Base-by-base conservation (phyloP, 805 yeast genomes). In the Candida chauliodis region DNA sequence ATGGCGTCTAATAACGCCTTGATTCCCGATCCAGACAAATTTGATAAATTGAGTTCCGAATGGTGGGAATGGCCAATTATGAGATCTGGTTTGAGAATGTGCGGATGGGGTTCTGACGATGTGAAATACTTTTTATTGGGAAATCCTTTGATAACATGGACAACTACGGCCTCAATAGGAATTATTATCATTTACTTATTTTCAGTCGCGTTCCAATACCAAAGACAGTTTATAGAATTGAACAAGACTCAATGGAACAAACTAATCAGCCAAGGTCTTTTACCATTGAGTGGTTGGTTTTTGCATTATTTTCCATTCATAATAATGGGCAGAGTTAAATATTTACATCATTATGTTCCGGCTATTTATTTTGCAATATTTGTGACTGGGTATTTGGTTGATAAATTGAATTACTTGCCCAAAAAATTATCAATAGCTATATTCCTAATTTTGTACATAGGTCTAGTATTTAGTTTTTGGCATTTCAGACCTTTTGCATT, bases 11-110 rank as follows among this genome's bases (percentile, higher is more conserved):
- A 85, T 56, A 85, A 83, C 51, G 95, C 91, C 0, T 69, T 85
- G 50, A 74, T 85, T 21, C 91, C 93, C 7, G 95, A 85, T 55
- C 64, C 69, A 2, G 93, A 85, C 51, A 84, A 84, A 51, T 76
- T 67, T 47, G 95, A 85, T 53, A 74, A 72, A 40, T 64, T 85
- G 42, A 80, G 89, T 1, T 81, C 91, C 11, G 59, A 71, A 40
- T 84, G 86, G 58, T 85, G 93, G 91, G 85, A 85, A 67, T 85
- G 95, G 95, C 95, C 95, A 35, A 75, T 81, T n/a, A 68, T 84
- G 53, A 71, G 79, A 43, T 75, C 70, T 33, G 95, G 95, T 42
- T 74, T 85, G 47, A 75, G 95, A 61, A 69, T 84, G 72, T 81
- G 87, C 60, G 73, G 78, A 10, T 84, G 93, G 93, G 67, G 71